These are phyloP conservation scores for Clonostachys rhizophaga DNA, from an alignment of 2,329 filamentous ascomycete species.

Conservation along the genomic window DNA sequence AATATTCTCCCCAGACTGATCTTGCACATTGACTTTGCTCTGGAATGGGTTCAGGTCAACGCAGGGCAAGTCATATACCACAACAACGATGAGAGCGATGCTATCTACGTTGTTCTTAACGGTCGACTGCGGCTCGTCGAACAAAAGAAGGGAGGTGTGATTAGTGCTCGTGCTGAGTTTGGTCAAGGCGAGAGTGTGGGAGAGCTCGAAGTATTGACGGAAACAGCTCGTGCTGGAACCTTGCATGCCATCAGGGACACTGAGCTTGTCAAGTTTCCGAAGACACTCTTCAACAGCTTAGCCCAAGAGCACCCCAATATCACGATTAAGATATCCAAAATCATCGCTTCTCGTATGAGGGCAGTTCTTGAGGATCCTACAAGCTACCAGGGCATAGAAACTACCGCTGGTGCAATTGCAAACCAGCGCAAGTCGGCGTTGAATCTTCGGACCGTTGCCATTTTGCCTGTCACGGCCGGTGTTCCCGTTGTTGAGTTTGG, in stretches of 20 bases:
- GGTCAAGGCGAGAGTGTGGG: slow-evolving; percentile 97
- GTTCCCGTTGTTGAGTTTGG: slow-evolving; percentile 95
- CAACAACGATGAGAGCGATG: slow-evolving; percentile 91
- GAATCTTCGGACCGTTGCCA: slow-evolving; percentile 88
- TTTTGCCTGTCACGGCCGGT: slow-evolving; percentile 84
- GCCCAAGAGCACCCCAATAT: slow-evolving; percentile 97
- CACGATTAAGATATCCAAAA: slow-evolving; percentile 98
- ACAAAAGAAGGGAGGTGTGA: slow-evolving; percentile 74
- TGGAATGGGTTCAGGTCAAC: slow-evolving; percentile 97
- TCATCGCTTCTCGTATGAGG: slow-evolving; percentile 94
- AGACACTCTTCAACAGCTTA: slow-evolving; percentile 94
- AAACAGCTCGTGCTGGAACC: slow-evolving; percentile 84
- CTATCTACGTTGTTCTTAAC: slow-evolving; percentile 96
- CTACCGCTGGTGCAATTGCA: slow-evolving; percentile 46
- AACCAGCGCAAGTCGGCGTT: slow-evolving; percentile 74
- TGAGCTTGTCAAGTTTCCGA: slow-evolving; percentile 91
- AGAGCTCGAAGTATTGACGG: slow-evolving; percentile 94
- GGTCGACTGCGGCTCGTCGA: slow-evolving; percentile 82
- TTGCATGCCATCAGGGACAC: slow-evolving; percentile 95
- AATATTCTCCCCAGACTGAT: slow-evolving; percentile 84
- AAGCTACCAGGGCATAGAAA: slow-evolving; percentile 60
- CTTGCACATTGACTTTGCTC: slow-evolving; percentile 93
- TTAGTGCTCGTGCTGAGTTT: slow-evolving; percentile 86
- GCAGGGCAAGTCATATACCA: slow-evolving; percentile 94
- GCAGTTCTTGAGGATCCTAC: slow-evolving; percentile 79